Conservation (phyloP, 2,329 filamentous ascomycete species). For the Pyrenophora graminea region DNA sequence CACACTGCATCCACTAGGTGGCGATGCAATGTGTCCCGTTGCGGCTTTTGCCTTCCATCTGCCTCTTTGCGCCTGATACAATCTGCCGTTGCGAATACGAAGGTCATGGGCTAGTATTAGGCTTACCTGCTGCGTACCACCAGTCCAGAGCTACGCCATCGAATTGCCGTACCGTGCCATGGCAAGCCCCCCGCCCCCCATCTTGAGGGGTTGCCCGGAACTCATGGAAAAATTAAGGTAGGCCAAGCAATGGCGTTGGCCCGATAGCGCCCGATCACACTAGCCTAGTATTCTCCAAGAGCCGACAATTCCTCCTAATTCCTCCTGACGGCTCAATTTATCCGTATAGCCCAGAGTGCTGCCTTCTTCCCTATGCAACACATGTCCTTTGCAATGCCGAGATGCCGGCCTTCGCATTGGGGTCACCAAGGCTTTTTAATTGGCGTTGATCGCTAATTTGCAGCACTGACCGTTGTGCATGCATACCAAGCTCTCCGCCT, state of each 20-base stretch:
- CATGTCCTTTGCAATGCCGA: neutral
- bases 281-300: too few species aligned
- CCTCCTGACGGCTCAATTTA: slow-evolving; percentile 10
- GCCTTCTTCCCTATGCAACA: neutral
- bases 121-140: slow-evolving; percentile 4
- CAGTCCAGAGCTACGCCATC: slow-evolving; percentile 21
- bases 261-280: slow-evolving; percentile 25
- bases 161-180: slow-evolving; percentile 10
- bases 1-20: neutral
- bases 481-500: neutral
- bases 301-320: slow-evolving; percentile 6
- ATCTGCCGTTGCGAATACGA: neutral
- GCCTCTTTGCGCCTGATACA: neutral
- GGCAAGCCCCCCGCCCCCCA: slow-evolving; percentile 2
- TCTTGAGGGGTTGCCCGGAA: slow-evolving; percentile 8
- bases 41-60: neutral
- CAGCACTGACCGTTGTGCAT: neutral
- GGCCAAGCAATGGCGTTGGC: slow-evolving; percentile 37
- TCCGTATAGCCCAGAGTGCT: slow-evolving; percentile 3
- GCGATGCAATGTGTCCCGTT: slow-evolving; percentile 1
- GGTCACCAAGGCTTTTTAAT: neutral
- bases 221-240: slow-evolving; percentile 34
- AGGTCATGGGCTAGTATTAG: neutral
- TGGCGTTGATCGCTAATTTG: neutral
- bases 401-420: neutral